Conservation (phyloP, 2,329 filamentous ascomycete genomes). For the Cryphonectria nitschkei region DNA sequence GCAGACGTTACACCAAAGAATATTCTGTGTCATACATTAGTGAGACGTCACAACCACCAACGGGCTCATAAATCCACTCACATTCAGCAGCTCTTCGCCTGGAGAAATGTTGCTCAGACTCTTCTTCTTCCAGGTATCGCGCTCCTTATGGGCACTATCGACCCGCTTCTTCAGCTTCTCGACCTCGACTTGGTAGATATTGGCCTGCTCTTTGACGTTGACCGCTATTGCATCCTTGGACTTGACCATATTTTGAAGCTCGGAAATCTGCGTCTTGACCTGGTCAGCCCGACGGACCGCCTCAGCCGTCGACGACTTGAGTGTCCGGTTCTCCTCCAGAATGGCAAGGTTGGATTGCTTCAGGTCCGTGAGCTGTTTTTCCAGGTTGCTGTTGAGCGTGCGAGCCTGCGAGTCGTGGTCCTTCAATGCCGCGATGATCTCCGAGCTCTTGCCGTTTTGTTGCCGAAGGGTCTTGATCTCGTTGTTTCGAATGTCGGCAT, state of each 20-base stretch:
- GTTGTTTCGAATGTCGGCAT: slow-evolving; percentile 80
- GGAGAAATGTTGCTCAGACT: slow-evolving; percentile 78
- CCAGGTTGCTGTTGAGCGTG: slow-evolving; percentile 77
- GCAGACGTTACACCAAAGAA: slow-evolving; percentile 90
- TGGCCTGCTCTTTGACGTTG: slow-evolving; percentile 58
- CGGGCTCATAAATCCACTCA: slow-evolving; percentile 52
- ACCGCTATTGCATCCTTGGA: slow-evolving; percentile 70
- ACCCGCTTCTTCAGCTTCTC: slow-evolving; percentile 80
- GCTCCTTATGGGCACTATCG: slow-evolving; percentile 78
- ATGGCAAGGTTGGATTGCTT: slow-evolving; percentile 77
- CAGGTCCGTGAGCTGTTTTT: slow-evolving; percentile 86
- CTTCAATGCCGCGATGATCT: slow-evolving; percentile 92
- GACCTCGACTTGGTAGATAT: slow-evolving; percentile 71
- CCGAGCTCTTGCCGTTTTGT: slow-evolving; percentile 87
- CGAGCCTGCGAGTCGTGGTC: slow-evolving; percentile 81
- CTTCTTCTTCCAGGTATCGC: slow-evolving; percentile 85
- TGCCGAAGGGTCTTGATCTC: slow-evolving; percentile 79
- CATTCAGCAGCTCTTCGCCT: slow-evolving; percentile 83
- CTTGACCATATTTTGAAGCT: slow-evolving; percentile 74
- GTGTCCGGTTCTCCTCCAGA: slow-evolving; percentile 71
- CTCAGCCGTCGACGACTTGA: slow-evolving; percentile 74
- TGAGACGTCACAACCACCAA: background rate
- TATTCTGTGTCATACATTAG: slow-evolving; percentile 56
- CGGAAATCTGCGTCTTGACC: slow-evolving; percentile 73
- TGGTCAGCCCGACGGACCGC: slow-evolving; percentile 71